A percentile compares a stretch with the other conserved stretches of the same genome.
phyloP scores from a whole-genome alignment of 805 yeast species.

The Lachancea meyersii region DNA sequence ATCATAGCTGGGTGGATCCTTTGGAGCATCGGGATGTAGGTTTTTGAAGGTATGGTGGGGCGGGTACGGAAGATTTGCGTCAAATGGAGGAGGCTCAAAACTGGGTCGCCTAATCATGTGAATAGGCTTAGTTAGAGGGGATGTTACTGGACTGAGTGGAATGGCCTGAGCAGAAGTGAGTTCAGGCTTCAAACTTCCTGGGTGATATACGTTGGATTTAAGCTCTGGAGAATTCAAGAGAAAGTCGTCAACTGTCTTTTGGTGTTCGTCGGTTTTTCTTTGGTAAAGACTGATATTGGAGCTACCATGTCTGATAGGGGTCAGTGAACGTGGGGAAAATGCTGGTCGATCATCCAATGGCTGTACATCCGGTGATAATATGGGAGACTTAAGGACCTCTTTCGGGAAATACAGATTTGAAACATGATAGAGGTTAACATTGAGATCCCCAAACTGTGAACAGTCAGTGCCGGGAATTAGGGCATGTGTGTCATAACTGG shows the following conservation, averaged over 20 bases:
- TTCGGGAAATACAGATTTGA: constrained; percentile 39
- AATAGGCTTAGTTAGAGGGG: constrained; percentile 46
- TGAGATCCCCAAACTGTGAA: constrained; percentile 17
- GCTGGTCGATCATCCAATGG: constrained; percentile 36
- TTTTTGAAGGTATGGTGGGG: constrained; percentile 14
- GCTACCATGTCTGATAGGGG: constrained; percentile 10
- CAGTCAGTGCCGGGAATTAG: constrained; percentile 11
- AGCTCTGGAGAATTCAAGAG: constrained; percentile 28
- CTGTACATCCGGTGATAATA: constrained; percentile 49
- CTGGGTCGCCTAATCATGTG: constrained; percentile 50
- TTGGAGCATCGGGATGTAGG: constrained; percentile 3
- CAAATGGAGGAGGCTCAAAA: constrained; percentile 60
- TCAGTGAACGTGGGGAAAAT: constrained; percentile 12
- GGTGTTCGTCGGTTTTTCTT: constrained; percentile 1
- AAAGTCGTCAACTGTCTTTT: constrained; percentile 2
- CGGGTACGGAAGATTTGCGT: constrained; percentile 38
- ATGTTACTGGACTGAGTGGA: constrained; percentile 48
- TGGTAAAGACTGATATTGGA: constrained; percentile 2
- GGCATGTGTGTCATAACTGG: constrained; percentile 50
- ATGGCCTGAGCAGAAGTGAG: constrained; percentile 59
- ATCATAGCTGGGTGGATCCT: constrained; percentile 13
- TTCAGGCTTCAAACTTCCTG: constrained; percentile 40
- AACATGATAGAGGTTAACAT: constrained; percentile 26
- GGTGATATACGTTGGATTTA: constrained; percentile 49
- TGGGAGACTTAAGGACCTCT: constrained; percentile 39